A percentile compares a stretch with the other conserved stretches of the same genome.
These are phyloP conservation scores for Aspergillus olivimuriae DNA, from an alignment of 495 filamentous ascomycete genomes.

Conservation along the genomic window DNA sequence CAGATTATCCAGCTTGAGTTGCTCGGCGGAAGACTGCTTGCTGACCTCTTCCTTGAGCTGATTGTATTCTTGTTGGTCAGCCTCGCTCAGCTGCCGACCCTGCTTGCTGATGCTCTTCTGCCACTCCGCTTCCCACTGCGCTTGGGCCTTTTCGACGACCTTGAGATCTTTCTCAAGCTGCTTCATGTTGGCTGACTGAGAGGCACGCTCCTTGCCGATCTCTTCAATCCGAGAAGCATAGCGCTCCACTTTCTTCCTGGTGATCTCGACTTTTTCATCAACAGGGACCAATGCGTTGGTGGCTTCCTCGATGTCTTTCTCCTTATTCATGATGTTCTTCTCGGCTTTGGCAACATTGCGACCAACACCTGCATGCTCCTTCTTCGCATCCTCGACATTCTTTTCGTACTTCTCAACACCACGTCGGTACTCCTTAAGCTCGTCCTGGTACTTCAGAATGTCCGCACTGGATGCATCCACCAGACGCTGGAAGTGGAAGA, in stretches of 20 bases:
- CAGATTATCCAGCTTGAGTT: conserved; percentile 77
- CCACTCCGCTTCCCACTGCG: conserved; percentile 84
- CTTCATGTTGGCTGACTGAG: conserved; percentile 56
- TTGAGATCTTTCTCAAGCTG: conserved; percentile 72
- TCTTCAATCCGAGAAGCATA: conserved; percentile 60
- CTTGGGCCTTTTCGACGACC: conserved; percentile 83
- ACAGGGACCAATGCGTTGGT: conserved; percentile 82
- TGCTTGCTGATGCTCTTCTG: conserved; percentile 74
- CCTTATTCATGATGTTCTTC: conserved; percentile 72
- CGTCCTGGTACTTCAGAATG: conserved; percentile 91
- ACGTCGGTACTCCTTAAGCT: conserved; percentile 88
- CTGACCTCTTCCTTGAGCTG: conserved; percentile 80
- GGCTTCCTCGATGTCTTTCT: conserved; percentile 82
- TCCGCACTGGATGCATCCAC: conserved; percentile 88
- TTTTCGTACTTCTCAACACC: conserved; percentile 80
- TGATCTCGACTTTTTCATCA: conserved; percentile 87
- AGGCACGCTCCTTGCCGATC: conserved; percentile 68
- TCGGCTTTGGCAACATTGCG: conserved; percentile 77
- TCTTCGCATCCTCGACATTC: conserved; percentile 78
- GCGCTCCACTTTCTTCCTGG: conserved; percentile 59
- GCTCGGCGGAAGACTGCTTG: conserved; percentile 73
- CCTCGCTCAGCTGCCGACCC: conserved; percentile 77
- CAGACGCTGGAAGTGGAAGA: conserved; percentile 88
- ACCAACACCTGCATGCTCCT: conserved; percentile 71
- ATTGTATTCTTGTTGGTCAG: conserved; percentile 86